Evolutionary conservation across 2,329 filamentous ascomycete species (phyloP), one percentile per base, ranked within the genome.

Genomic region (Bimuria novae-zelandiae): DNA sequence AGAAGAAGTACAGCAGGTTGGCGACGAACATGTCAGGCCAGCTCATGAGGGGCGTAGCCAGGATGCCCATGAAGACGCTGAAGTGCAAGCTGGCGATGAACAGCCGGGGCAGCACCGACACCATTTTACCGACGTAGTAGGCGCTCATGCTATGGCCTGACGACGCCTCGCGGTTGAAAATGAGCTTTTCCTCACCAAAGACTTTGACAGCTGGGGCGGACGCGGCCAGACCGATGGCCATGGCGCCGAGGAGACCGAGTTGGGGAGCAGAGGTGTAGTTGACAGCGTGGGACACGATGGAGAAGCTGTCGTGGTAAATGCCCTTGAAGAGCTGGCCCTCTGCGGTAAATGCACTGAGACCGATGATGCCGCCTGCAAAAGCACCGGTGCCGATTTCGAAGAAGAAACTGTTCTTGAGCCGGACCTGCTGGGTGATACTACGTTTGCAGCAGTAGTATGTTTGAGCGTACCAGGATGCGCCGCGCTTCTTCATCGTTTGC

Each of bases 1-100:
- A 80, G 70, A 80, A 86, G 60, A 84, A 84, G 68, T 84, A 85
- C 8, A 79, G 55, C 40, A 84, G 60, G 51, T 84, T 84, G 6
- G 75, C 76, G 12, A 74, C 48, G 62, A 81, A 84, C 22, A 80
- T 79, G 8, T 75, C 65, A 19, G 67, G 64, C 71, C 78, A 85
- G n/a, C 65, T 62, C 16, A 84, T 82, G 19, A 79, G 70, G 1
- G 82, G 81, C 3, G 75, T 77, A 1, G 77, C 72, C 7, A 84
- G 74, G 1, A 83, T 57, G 32, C 37, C 79, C 12, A 84, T 69
- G 16, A 81, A 70, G 3, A 79, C 77, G 1, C 81, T 79, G 67
- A 85, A 84, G 64, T 85, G 83, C 43, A 84, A 63, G 51, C 78
- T 80, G 1, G 75, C 79, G 6, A 84, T 63, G 0, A 75, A 59